A percentile compares a stretch with the other conserved stretches of the same genome.
These are phyloP conservation scores for Asterella californica DNA, from an alignment of 225 moss, liverwort and hornwort genomes.

Conservation along the genomic window DNA sequence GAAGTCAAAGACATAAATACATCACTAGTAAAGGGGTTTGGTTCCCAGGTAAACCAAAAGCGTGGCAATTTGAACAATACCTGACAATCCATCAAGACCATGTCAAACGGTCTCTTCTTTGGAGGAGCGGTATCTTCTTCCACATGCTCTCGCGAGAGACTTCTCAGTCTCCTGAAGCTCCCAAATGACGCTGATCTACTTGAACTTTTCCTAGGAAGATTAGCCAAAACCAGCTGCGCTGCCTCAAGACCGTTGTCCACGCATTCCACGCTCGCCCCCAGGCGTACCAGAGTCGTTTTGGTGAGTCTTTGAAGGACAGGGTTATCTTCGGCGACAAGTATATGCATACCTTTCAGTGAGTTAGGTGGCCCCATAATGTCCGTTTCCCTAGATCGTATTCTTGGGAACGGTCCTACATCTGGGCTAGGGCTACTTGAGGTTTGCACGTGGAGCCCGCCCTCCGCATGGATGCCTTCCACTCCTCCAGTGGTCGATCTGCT, in stretches of 20 bases:
- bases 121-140: slow-evolving; percentile 26
- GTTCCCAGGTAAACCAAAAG: no score
- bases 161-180: slow-evolving; percentile 39
- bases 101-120: slow-evolving; percentile 44
- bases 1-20: background rate
- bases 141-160: slow-evolving; percentile 33
- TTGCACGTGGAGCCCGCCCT: slow-evolving; percentile 19
- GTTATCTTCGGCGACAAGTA: slow-evolving; percentile 59
- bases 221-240: slow-evolving; percentile 35
- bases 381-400: slow-evolving; percentile 34
- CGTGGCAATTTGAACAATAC: slow-evolving; percentile 10
- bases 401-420: slow-evolving; percentile 38
- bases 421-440: slow-evolving; percentile 39
- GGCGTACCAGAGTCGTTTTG: slow-evolving; percentile 38
- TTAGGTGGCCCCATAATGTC: slow-evolving; percentile 46
- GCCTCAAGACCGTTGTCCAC: slow-evolving; percentile 54
- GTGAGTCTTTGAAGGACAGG: slow-evolving; percentile 53
- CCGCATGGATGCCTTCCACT: slow-evolving; percentile 2
- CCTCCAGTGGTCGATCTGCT: background rate
- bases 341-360: slow-evolving; percentile 48
- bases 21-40: background rate
- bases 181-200: slow-evolving; percentile 45
- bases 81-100: slow-evolving; percentile 67
- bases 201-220: slow-evolving; percentile 34
- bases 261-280: slow-evolving; percentile 52